Evolutionary conservation across 805 yeast genomes (phyloP), one percentile per base, ranked within the genome.

Genomic region (Wickerhamiella musiphila): DNA sequence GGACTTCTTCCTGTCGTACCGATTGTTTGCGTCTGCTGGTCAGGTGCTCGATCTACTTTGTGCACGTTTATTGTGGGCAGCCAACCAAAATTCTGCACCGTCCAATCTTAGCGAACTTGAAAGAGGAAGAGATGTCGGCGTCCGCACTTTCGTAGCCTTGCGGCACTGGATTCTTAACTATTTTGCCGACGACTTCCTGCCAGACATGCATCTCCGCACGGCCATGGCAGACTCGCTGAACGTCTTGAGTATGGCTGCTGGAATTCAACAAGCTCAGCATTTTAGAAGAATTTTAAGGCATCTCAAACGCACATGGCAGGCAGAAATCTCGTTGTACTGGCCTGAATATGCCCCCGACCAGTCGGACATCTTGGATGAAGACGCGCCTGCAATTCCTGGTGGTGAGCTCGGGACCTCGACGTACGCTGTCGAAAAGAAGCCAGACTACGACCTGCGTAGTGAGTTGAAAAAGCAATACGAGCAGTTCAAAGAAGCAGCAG

Each of bases 131-230:
- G 59, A 77, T 28, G 73, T 76, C 2, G 58, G 79, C 9, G 65
- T 84, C 23, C 63, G 96, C 45, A 75, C 93, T 0, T 86, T 84
- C 57, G 94, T 81, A 18, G 73, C 78, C 18, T 44, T 90, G 26
- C 68, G 95, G 46, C 93, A 81, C 56, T 86, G 96, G 93, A 52
- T 86, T 13, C 54, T 79, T 37, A 86, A 84, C 52, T 84, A 79
- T 51, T 90, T 82, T 46, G 64, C 71, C 26, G 86, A 79, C 48
- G 96, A 90, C 52, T 90, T 84, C 49, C 57, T 75, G 17, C 53
- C 66, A 11, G 61, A 67, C 29, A 43, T 56, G 14, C 59, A 63
- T 33, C 53, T 76, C 21, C 57, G 83, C 34, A 40, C 44, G 15
- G 43, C 52, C 16, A 63, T 70, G 35, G 46, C 44, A 15, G 25